Evolutionary conservation across 345 rosid species (phyloP).

Genomic region (Syzygium jambos): DNA sequence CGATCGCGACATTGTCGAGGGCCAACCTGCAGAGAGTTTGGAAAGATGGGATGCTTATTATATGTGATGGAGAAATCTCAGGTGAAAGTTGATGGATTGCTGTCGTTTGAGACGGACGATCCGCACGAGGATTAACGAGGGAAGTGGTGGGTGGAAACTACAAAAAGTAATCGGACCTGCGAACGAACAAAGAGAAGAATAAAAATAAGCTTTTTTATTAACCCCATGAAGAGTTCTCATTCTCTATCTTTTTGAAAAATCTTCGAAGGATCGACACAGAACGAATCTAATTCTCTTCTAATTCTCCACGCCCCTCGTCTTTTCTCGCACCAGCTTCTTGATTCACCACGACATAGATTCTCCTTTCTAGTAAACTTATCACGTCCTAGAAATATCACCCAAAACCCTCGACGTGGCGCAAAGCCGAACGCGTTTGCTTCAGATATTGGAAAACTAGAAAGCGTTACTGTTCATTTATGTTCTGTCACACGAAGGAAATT

Average conservation of each 20-base stretch:
- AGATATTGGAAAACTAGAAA: no score
- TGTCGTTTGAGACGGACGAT: neutral
- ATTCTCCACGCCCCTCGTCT: neutral
- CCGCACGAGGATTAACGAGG: rapidly evolving
- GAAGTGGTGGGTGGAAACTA: no score
- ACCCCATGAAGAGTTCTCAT: neutral
- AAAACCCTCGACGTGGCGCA: neutral
- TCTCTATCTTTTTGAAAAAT: neutral
- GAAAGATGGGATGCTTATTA: neutral
- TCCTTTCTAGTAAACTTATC: neutral
- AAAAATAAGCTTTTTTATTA: no score
- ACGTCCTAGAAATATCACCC: neutral
- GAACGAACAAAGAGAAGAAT: no score
- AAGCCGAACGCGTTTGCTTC: no score
- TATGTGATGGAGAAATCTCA: neutral
- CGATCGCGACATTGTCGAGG: neutral
- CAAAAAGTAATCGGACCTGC: no score
- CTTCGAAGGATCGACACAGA: neutral
- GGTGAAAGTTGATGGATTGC: neutral
- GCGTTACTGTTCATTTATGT: no score
- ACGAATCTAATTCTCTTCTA: neutral
- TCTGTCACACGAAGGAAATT: no score
- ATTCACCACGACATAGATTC: neutral
- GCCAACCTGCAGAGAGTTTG: neutral
- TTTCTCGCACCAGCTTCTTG: neutral